These are phyloP conservation scores for Mytilinidion resinicola DNA, from an alignment of 495 filamentous ascomycete genomes.

Conservation along the genomic window DNA sequence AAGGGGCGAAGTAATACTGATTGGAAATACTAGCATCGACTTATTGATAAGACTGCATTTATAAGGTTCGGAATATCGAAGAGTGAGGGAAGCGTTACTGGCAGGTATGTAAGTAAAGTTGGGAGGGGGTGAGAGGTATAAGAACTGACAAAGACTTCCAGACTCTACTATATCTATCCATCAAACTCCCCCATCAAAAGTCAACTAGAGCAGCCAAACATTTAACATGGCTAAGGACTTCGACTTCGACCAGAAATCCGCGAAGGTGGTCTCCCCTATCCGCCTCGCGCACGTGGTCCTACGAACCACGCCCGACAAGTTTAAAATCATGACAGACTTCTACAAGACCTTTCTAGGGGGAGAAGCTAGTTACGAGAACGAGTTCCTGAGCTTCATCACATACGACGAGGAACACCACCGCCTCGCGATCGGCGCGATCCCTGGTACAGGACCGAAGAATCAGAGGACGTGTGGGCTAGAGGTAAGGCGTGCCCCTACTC, in stretches of 20 bases:
- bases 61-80: too few relatives aligned
- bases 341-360: slow-evolving; percentile 37
- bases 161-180: too few relatives aligned
- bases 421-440: slow-evolving; percentile 35
- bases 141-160: too few relatives aligned
- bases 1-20: too few relatives aligned
- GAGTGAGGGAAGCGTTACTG: too few relatives aligned
- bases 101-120: too few relatives aligned
- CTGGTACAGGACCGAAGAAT: slow-evolving; percentile 22
- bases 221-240: neutral
- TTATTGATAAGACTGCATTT: too few relatives aligned
- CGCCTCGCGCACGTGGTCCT: slow-evolving; percentile 27
- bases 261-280: slow-evolving; percentile 1
- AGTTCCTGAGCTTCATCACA: slow-evolving; percentile 35
- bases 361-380: slow-evolving; percentile 7
- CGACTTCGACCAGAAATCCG: neutral
- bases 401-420: slow-evolving; percentile 48
- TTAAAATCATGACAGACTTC: slow-evolving; percentile 31
- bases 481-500: neutral
- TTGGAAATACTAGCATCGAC: too few relatives aligned
- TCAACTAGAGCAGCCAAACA: too few relatives aligned
- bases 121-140: too few relatives aligned
- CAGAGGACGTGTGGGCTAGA: slow-evolving; percentile 29
- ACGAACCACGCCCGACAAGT: slow-evolving; percentile 19
- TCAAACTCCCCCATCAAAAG: too few relatives aligned